Evolutionary conservation across 805 yeast species (phyloP), one percentile per base, ranked within the genome.

Genomic region (Candida corydali): DNA sequence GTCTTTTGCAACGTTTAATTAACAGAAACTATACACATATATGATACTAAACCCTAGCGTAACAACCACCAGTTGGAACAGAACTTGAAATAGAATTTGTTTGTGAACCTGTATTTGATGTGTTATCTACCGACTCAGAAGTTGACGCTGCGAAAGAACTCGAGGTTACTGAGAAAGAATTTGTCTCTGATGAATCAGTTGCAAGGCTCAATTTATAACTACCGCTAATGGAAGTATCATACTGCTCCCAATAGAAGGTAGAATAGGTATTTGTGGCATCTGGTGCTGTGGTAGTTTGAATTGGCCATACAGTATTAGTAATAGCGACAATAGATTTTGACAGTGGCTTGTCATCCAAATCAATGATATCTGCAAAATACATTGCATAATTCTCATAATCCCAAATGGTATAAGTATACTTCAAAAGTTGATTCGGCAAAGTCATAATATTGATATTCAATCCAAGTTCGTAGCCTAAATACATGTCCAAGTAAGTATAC

Each of bases 351-450:
- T 8, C 22, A 16, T 17, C 32, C 25, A 23, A 37, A 39, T 16
- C 22, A n/a, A 32, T 24, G 8, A 30, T 11, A 23, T 42, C 42
- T 3, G 52, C 52, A 34, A 51, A 33, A 12, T 40, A 39, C 2
- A 51, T 32, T 2, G 36, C 26, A 30, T 43, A 38, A 26, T 28
- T 26, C 17, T 44, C 53, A 26, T 46, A 42, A 26, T 51, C 55
- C 30, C 39, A 41, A 14, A 46, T 50, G 8, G 46, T 35, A 32
- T 46, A 51, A 29, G 40, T 41, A 34, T 47, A 39, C 22, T 46
- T 42, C 19, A 46, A 32, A 2, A 51, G 28, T n/a, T 36, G 40
- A 32, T 49, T 49, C 14, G 54, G 54, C 8, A 51, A 25, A 1
- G 47, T 37, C 9, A 49, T 49, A 14, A 32, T 37, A 32, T 46